Base-by-base conservation (phyloP, 805 yeast genomes). In the Candida railenensis region DNA sequence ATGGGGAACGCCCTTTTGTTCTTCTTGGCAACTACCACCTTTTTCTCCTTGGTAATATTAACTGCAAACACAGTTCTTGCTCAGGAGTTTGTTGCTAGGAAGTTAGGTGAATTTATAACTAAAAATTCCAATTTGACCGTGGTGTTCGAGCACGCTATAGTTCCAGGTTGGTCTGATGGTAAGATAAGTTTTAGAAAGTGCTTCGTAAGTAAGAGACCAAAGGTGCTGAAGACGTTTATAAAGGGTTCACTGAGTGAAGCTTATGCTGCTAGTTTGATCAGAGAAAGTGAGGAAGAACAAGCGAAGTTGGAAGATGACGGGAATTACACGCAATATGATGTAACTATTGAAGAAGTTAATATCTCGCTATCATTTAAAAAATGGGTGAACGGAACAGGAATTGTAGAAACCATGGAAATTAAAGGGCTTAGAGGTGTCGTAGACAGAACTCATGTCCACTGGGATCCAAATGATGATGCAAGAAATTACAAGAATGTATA, bases 291-390 rank as follows among this genome's bases (percentile, higher is more conserved):
- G 22, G 68, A 67, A 18, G 73, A 69, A 46, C 15, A 12, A 12
- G 15, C 15, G 18, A 14, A 12, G 7, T 8, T 22, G n/a, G 22
- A 36, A 19, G 96, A 87, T 55, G 96, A 90, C 61, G 98, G 97
- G 1, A 94, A 94, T 65, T 94, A 91, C 65, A 92, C 99, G 0
- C 99, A 94, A 62, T 94, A 85, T 62, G 99, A 94, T 63, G 63
- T 94, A 34, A 88, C 96, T 0, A 86, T 94, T 14, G 96, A 92
- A 48, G 87, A 86, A 53, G 84, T 91, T 11, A 83, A 85, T 44
- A 79, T 94, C 0, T 83, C 96, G 1, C 67, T 94, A 15, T 87
- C 95, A 11, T 81, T 94, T 53, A 73, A 80, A 44, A 89, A 89
- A 57, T 94, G 97, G 95, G 69, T 94, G 44, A 85, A 87, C 55